Conservation (phyloP, 2,329 filamentous ascomycete species). For the Penicillium palitans region DNA sequence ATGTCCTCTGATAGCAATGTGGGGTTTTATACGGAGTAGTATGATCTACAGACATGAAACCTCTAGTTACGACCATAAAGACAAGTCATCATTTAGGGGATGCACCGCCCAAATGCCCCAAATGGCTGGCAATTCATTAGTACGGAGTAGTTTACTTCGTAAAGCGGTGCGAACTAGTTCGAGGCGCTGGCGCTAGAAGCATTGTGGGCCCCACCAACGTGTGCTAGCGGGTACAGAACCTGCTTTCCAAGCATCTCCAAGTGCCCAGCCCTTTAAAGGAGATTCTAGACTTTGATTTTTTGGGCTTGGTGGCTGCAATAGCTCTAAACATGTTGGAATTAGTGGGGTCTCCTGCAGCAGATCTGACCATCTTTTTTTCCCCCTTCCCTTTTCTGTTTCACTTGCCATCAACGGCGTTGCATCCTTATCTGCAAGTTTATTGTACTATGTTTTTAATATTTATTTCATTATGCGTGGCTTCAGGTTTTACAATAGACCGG, state of each 20-base stretch:
- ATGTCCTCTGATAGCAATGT: not conserved
- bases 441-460: not conserved
- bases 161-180: constrained; percentile 8
- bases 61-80: not conserved
- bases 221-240: constrained; percentile 3
- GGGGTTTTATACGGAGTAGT: not conserved
- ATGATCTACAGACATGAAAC: not conserved
- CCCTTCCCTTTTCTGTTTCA: not conserved
- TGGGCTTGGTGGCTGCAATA: constrained; percentile 10
- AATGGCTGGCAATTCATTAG: too few species aligned
- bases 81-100: not conserved
- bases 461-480: not conserved
- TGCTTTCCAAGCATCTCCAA: constrained; percentile 5
- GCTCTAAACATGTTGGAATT: constrained; percentile 1
- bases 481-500: not conserved
- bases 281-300: constrained; percentile 12
- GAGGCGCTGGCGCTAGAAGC: constrained; percentile 9
- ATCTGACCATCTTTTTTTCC: not conserved
- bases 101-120: not conserved
- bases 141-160: not conserved
- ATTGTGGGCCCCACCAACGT: constrained; percentile 5
- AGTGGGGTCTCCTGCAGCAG: constrained; percentile 2
- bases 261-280: constrained; percentile 3
- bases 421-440: not conserved
- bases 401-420: not conserved